phyloP scores from a whole-genome alignment of 2,329 filamentous ascomycete species.

The Ophiostoma sp. region DNA sequence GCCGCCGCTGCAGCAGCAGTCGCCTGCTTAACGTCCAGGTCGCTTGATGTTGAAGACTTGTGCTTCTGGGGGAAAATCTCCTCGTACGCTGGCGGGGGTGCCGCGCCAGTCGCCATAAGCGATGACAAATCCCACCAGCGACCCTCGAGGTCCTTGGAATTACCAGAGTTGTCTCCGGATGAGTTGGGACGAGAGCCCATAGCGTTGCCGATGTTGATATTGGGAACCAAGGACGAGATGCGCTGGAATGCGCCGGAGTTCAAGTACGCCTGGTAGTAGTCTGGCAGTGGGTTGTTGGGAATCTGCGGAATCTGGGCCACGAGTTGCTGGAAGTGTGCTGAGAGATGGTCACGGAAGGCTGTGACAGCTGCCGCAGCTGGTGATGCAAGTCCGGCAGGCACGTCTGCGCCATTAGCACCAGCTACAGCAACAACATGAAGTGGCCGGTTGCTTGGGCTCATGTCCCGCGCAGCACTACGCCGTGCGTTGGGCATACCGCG shows the following conservation, averaged over 20 bases:
- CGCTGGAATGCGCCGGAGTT: conserved; percentile 59
- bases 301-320: conserved; percentile 42
- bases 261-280: conserved; percentile 64
- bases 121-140: conserved; percentile 65
- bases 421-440: background rate
- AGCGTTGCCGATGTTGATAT: conserved; percentile 51
- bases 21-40: conserved; percentile 48
- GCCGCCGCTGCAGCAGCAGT: conserved; percentile 54
- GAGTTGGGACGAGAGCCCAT: conserved; percentile 41
- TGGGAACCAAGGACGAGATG: conserved; percentile 67
- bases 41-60: background rate
- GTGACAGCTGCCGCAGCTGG: conserved; percentile 58
- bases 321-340: conserved; percentile 49
- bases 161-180: conserved; percentile 32
- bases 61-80: conserved; percentile 55
- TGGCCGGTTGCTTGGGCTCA: conserved; percentile 24
- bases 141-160: conserved; percentile 44
- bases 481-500: conserved; percentile 17
- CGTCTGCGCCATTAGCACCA: conserved; percentile 28
- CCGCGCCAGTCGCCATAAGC: conserved; percentile 36
- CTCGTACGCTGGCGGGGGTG: conserved; percentile 68
- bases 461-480: conserved; percentile 25
- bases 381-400: conserved; percentile 42
- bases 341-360: conserved; percentile 63
- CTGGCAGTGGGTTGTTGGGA: conserved; percentile 42